Percentiles rank a stretch among this genome's conserved stretches.
These are phyloP conservation scores for Eucalyptus regnans DNA, from an alignment of 345 rosid species.

Conservation along the genomic window DNA sequence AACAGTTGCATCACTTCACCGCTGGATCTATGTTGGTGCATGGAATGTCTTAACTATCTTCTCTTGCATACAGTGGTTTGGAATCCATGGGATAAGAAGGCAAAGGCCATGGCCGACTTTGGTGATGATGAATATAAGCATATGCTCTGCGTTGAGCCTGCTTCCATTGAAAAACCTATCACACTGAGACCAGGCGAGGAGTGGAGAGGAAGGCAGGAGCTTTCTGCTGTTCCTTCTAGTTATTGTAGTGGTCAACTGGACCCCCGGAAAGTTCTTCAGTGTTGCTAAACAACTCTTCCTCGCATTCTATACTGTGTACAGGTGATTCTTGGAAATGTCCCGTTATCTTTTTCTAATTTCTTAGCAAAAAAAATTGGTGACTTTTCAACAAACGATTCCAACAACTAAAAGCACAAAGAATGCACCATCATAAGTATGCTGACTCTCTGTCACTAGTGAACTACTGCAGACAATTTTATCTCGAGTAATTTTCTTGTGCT, in stretches of 20 bases:
- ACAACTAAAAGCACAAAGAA: neutral
- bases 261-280: slow-evolving; percentile 61
- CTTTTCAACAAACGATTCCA: neutral
- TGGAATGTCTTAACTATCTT: neutral
- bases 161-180: slow-evolving; percentile 69
- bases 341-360: neutral
- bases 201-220: slow-evolving; percentile 90
- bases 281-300: slow-evolving; percentile 19
- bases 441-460: neutral
- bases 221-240: slow-evolving; percentile 87
- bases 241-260: slow-evolving; percentile 97
- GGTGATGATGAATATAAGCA: slow-evolving; percentile 94
- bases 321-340: slow-evolving; percentile 2
- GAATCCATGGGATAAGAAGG: slow-evolving; percentile 98
- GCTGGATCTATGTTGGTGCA: neutral
- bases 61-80: slow-evolving; percentile 59
- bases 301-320: slow-evolving; percentile 13
- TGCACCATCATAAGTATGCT: neutral
- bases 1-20: neutral
- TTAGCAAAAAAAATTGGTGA: neutral
- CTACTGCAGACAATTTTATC: neutral
- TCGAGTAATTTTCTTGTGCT: neutral
- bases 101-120: slow-evolving; percentile 77
- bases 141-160: slow-evolving; percentile 95
- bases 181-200: slow-evolving; percentile 91